Percentiles rank a stretch among this genome's conserved stretches.
Conservation (phyloP, 768 basidiomycete species). For the Suillus sp. region DNA sequence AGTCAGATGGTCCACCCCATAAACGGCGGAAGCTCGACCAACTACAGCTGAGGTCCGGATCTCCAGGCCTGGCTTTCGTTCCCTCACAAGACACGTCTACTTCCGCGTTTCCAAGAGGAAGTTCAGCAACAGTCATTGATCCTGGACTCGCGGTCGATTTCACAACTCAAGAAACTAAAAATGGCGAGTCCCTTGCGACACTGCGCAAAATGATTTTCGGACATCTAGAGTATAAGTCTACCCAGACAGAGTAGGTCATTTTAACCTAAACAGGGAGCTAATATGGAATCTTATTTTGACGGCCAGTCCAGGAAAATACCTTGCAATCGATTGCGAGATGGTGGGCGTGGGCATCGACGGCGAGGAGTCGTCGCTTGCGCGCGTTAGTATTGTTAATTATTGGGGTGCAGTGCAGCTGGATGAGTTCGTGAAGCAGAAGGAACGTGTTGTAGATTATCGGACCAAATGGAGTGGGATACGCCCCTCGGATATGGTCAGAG, state of each 20-base stretch:
- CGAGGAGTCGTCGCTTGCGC: conserved; percentile 79
- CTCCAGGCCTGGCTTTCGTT: conserved; percentile 5
- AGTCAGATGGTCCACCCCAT: conserved; percentile 12
- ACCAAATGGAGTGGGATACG: conserved; percentile 89
- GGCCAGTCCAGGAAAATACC: conserved; percentile 66
- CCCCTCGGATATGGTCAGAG: conserved; percentile 68
- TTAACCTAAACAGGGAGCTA: conserved; percentile 9
- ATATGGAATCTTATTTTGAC: conserved; percentile 10
- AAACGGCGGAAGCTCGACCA: conserved; percentile 25
- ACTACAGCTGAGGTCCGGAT: background rate
- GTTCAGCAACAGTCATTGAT: background rate
- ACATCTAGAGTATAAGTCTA: conserved; percentile 39
- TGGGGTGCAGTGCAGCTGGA: conserved; percentile 80
- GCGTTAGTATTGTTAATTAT: conserved; percentile 90
- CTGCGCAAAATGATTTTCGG: conserved; percentile 60
- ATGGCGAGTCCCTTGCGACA: conserved; percentile 48
- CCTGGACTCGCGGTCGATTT: conserved; percentile 20
- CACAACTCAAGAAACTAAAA: conserved; percentile 36
- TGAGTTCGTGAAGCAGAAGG: conserved; percentile 82
- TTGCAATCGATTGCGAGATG: conserved; percentile 97
- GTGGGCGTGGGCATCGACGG: conserved; percentile 91
- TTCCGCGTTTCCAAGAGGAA: conserved; percentile 11
- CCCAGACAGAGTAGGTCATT: conserved; percentile 48
- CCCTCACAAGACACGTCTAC: conserved; percentile 13
- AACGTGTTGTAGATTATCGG: conserved; percentile 89